phyloP scores from a whole-genome alignment of 257 asterid species.

The Gentiana straminea region DNA sequence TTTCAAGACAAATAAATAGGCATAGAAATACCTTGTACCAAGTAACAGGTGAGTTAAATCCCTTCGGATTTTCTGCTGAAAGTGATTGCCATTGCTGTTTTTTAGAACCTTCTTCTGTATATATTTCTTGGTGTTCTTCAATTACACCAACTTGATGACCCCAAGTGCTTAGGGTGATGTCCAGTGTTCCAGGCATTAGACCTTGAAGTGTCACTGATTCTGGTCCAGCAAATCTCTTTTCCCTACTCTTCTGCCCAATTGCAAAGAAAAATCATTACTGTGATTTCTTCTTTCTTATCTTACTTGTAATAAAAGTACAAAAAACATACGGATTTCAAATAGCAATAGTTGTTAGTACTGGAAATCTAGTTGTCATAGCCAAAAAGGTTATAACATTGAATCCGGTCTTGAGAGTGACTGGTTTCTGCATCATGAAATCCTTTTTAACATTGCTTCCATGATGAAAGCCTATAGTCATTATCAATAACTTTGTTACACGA shows the following conservation, averaged over 20 bases:
- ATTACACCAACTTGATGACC: constrained; percentile 57
- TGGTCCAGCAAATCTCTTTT: constrained; percentile 88
- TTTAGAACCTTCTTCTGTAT: constrained; percentile 51
- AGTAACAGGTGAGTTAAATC: constrained; percentile 35
- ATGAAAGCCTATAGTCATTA: constrained; percentile 38
- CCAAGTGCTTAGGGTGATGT: constrained; percentile 60
- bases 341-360: constrained; percentile 29
- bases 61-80: constrained; percentile 16
- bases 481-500: neutral
- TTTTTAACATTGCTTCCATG: constrained; percentile 84
- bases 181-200: constrained; percentile 86
- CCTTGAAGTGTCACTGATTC: constrained; percentile 61
- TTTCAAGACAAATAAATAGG: too few species aligned
- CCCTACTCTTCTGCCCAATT: constrained; percentile 64
- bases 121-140: constrained; percentile 46
- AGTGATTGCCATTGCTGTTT: constrained; percentile 45
- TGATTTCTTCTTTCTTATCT: neutral
- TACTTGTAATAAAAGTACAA: neutral
- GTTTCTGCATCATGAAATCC: constrained; percentile 50
- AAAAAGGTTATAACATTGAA: constrained; percentile 47
- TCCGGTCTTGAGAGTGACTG: constrained; percentile 43
- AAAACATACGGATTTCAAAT: neutral
- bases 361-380: constrained; percentile 67
- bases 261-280: neutral
- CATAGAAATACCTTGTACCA: constrained; percentile 73